These are phyloP conservation scores for Hypoxylon fuscum DNA, from an alignment of 495 filamentous ascomycete genomes.

Conservation along the genomic window DNA sequence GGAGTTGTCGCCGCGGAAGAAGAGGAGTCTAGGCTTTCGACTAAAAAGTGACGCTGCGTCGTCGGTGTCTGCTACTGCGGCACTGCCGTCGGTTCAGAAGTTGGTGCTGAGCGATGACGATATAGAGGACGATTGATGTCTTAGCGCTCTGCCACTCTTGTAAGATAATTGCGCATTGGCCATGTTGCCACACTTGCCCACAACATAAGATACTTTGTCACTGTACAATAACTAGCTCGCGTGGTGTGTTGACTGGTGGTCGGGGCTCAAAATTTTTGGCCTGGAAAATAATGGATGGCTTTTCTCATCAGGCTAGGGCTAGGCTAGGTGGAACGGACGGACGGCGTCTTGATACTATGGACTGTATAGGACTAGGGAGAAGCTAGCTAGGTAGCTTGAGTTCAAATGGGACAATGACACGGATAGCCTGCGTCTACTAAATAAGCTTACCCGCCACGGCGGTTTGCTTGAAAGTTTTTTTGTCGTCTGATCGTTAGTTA, in stretches of 20 bases:
- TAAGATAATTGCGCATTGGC: no score
- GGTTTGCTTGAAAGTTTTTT: no score
- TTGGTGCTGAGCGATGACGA: slow-evolving; percentile 92
- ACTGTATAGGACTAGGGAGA: no score
- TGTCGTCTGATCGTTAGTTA: no score
- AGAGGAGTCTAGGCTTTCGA: slow-evolving; percentile 40
- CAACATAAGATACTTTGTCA: background rate
- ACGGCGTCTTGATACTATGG: slow-evolving; percentile 15
- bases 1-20: slow-evolving; percentile 53
- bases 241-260: background rate
- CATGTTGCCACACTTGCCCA: no score
- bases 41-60: slow-evolving; percentile 30
- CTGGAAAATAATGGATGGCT: no score
- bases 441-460: no score
- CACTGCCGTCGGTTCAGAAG: slow-evolving; percentile 64
- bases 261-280: slow-evolving; percentile 1
- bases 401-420: no score
- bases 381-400: no score
- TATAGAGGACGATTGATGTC: slow-evolving; percentile 80
- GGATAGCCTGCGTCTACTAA: no score
- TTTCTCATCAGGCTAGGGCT: slow-evolving; percentile 14
- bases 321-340: background rate
- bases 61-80: slow-evolving; percentile 32
- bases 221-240: background rate
- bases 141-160: no score